Evolutionary conservation across 1,139 yeast species (phyloP).

Genomic region (Sugiyamaella novakii): DNA sequence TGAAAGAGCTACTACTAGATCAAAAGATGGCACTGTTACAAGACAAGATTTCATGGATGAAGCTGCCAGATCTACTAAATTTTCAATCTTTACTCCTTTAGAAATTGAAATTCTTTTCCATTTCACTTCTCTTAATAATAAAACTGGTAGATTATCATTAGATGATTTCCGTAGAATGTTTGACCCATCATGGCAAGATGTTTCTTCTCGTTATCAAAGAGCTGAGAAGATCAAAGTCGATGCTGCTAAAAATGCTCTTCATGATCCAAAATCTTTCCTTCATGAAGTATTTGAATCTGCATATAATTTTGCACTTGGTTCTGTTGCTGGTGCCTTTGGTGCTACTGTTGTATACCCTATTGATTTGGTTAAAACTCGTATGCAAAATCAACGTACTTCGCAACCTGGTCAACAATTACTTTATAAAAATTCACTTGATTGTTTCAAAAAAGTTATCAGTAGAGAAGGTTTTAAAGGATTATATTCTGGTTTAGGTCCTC

Average conservation of each 20-base stretch:
- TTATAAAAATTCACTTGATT: constrained; percentile 82
- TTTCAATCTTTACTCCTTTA: constrained; percentile 49
- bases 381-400: constrained; percentile 88
- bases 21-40: constrained; percentile 45
- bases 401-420: constrained; percentile 53
- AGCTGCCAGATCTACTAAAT: constrained; percentile 46
- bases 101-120: constrained; percentile 50
- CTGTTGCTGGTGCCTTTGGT: constrained; percentile 96
- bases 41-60: constrained; percentile 45
- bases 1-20: constrained; percentile 38
- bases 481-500: constrained; percentile 93
- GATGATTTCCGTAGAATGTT: constrained; percentile 48
- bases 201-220: constrained; percentile 41
- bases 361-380: constrained; percentile 92
- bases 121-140: constrained; percentile 44
- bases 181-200: constrained; percentile 50
- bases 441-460: constrained; percentile 73
- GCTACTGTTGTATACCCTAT: constrained; percentile 98
- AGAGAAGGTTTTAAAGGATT: constrained; percentile 87
- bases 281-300: constrained; percentile 71
- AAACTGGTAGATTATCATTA: constrained; percentile 42
- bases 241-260: constrained; percentile 48
- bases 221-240: constrained; percentile 41
- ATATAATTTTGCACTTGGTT: constrained; percentile 87
- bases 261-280: constrained; percentile 44